A percentile compares a stretch with the other conserved stretches of the same genome.
Conservation (phyloP, 768 basidiomycete species). For the Mycena kentingensis region DNA sequence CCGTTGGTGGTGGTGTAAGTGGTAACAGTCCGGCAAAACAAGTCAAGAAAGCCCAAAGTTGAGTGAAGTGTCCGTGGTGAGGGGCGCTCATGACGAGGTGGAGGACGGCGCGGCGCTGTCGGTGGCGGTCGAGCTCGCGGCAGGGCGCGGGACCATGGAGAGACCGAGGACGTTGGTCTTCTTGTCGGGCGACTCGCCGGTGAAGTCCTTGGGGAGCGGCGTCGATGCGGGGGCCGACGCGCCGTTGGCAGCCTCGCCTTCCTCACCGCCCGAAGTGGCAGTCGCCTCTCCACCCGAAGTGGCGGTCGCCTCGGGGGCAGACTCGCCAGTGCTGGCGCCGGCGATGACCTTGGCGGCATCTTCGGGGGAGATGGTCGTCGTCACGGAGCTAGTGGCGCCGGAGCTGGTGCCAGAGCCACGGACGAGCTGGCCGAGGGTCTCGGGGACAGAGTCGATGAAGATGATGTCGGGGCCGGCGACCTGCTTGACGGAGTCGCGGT, state of each 20-base stretch:
- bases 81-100: background rate
- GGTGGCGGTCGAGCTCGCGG: background rate
- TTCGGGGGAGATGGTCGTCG: constrained; percentile 36
- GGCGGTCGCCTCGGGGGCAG: constrained; percentile 18
- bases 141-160: constrained; percentile 27
- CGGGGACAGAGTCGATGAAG: constrained; percentile 63
- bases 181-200: constrained; percentile 45
- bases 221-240: constrained; percentile 27
- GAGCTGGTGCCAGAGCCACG: constrained; percentile 27
- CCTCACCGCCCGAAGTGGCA: no score
- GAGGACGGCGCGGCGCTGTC: constrained; percentile 5
- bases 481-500: constrained; percentile 54
- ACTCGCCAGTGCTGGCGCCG: constrained; percentile 17
- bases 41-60: background rate
- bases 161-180: constrained; percentile 50
- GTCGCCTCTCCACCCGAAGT: constrained; percentile 24
- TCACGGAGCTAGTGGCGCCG: constrained; percentile 23
- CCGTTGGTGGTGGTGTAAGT: constrained; percentile 9
- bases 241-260: constrained; percentile 22
- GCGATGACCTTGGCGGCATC: constrained; percentile 41
- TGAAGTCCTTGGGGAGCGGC: constrained; percentile 39
- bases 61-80: constrained; percentile 17
- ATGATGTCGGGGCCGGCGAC: constrained; percentile 72
- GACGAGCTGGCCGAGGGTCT: constrained; percentile 52
- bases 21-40: constrained; percentile 5